phyloP scores from a whole-genome alignment of 106 monocot species.

The Narthecium ossifragum region DNA sequence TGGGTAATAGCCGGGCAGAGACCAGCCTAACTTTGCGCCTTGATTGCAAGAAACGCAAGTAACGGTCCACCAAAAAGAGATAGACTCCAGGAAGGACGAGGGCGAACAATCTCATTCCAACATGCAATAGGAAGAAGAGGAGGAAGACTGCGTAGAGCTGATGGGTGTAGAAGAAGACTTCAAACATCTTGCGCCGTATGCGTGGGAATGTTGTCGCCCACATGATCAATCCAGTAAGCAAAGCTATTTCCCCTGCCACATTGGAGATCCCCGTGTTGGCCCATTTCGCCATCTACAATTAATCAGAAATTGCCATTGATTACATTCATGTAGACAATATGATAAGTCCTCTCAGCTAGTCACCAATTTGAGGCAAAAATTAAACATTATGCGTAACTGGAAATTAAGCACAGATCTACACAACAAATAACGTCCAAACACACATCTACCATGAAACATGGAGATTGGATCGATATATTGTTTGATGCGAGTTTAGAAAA shows the following conservation, averaged over 20 bases:
- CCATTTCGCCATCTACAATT: slow-evolving; percentile 66
- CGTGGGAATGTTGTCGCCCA: slow-evolving; percentile 61
- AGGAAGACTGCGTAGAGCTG: slow-evolving; percentile 69
- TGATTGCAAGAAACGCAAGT: slow-evolving; percentile 70
- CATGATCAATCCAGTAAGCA: slow-evolving; percentile 43
- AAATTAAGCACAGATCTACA: too few species aligned
- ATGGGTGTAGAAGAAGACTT: slow-evolving; percentile 91
- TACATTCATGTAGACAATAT: too few species aligned
- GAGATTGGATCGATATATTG: too few species aligned
- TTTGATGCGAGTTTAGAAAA: too few species aligned
- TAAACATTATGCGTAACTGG: too few species aligned
- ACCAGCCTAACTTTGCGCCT: slow-evolving; percentile 35
- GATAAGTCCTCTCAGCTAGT: too few species aligned
- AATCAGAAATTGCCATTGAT: neutral
- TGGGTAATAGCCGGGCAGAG: slow-evolving; percentile 72
- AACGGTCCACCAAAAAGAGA: slow-evolving; percentile 82
- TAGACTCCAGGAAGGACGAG: slow-evolving; percentile 61
- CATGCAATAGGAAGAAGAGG: slow-evolving; percentile 56
- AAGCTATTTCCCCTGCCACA: slow-evolving; percentile 65
- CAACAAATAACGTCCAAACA: neutral
- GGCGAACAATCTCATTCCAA: slow-evolving; percentile 47
- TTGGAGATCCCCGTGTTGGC: slow-evolving; percentile 25
- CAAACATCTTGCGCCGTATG: slow-evolving; percentile 69
- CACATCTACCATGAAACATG: neutral
- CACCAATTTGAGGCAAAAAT: too few species aligned